Base-by-base conservation (phyloP, 805 yeast genomes). In the Yarrowia deformans region DNA sequence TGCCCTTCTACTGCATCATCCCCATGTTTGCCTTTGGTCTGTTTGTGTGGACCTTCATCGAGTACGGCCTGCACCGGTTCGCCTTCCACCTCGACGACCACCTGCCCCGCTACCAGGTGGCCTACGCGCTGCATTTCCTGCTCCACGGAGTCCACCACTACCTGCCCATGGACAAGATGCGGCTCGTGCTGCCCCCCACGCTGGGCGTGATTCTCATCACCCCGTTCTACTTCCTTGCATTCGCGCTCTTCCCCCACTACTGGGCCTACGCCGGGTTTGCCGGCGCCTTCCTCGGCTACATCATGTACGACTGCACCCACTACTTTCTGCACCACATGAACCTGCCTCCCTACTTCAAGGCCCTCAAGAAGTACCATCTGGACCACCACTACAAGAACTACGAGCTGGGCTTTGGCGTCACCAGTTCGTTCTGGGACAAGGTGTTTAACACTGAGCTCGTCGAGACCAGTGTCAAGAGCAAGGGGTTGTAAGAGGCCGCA, bases 351-450 rank as follows among this genome's bases (percentile, higher is more conserved):
- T 90, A 83, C 77, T 81, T 92, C 80, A 93, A 91, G 77, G 87
- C 85, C 39, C 82, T 92, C 76, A 95, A 95, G 80, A 91, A 90
- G 64, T 89, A 92, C 77, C 99, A 95, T 79, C 84, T 95, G 80
- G 98, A 94, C 79, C 99, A 95, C 80, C 99, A 95, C 78, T 95
- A 95, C 83, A 93, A 94, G 82, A 94, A 95, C 80, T 95, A 91
- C 79, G 97, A 96, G 80, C 81, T 93, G 74, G 99, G 98, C 1
- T 95, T 93, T 74, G 99, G 99, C 73, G 98, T 95, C 72, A 92
- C 98, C 39, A 85, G 93, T 71, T 88, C 86, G 80, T 91, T 91
- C 80, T 95, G 99, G 99, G 99, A 95, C 79, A 84, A 81, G 35
- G 91, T 95, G 12, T 95, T 95, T 78, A 91, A 90, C 70, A 94